Percentiles rank a stretch among this genome's conserved stretches.
Conservation (phyloP, 768 basidiomycete genomes). For the Trametes elegans region DNA sequence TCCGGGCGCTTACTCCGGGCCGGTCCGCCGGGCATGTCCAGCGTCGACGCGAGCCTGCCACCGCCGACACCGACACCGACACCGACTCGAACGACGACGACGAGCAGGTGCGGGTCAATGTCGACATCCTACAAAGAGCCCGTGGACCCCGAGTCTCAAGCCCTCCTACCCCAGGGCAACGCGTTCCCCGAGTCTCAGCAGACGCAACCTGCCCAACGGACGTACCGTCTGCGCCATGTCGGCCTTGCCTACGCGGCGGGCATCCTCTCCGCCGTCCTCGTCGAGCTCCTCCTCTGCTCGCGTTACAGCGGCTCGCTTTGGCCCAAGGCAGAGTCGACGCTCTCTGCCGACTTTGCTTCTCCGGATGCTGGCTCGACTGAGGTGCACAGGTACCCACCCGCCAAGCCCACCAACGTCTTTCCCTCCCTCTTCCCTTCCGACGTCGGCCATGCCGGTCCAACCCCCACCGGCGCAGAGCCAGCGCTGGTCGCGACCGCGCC, state of each 20-base stretch:
- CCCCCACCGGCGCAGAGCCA: constrained; percentile 78
- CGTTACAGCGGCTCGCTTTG: constrained; percentile 34
- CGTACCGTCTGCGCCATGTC: constrained; percentile 12
- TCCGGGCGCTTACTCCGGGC: no score
- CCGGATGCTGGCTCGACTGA: constrained; percentile 74
- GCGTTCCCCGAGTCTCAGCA: not conserved
- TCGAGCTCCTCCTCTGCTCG: constrained; percentile 48
- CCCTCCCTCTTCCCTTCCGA: constrained; percentile 74
- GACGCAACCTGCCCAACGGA: constrained; percentile 11
- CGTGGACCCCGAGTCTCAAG: constrained; percentile 10
- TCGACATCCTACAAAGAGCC: constrained; percentile 13
- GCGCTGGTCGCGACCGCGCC: constrained; percentile 73
- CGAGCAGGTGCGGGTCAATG: not conserved
- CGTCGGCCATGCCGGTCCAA: constrained; percentile 75
- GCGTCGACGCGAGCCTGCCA: not conserved
- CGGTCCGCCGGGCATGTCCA: no score
- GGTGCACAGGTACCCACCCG: constrained; percentile 68
- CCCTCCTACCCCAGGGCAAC: constrained; percentile 14
- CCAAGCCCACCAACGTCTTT: constrained; percentile 67
- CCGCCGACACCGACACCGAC: not conserved
- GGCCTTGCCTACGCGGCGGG: constrained; percentile 40
- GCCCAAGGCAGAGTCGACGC: not conserved
- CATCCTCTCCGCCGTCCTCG: constrained; percentile 45
- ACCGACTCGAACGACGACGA: not conserved
- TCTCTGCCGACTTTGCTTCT: constrained; percentile 45